Percentiles rank a stretch among this genome's conserved stretches.
These are phyloP conservation scores for Clonostachys sp. DNA, from an alignment of 2,329 filamentous ascomycete genomes.

Conservation along the genomic window DNA sequence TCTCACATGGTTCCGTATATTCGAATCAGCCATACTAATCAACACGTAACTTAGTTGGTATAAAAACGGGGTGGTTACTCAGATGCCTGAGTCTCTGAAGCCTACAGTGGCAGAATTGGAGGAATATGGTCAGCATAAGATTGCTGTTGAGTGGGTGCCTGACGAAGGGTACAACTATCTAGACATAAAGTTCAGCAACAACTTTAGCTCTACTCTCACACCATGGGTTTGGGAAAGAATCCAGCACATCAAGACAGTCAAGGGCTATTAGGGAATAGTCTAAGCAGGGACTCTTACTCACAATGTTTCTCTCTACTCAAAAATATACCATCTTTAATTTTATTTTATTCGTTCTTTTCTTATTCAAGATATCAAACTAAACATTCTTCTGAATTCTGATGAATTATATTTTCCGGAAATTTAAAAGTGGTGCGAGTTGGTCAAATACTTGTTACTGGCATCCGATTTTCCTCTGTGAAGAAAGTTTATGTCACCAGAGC, in stretches of 20 bases:
- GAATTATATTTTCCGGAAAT: too few relatives aligned
- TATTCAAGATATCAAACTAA: too few relatives aligned
- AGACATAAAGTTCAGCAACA: slow-evolving; percentile 15
- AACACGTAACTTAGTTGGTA: slow-evolving; percentile 6
- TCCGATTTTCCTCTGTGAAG: too few relatives aligned
- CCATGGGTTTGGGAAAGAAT: slow-evolving; percentile 10
- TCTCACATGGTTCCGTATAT: neutral
- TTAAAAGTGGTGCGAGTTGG: too few relatives aligned
- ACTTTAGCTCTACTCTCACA: slow-evolving; percentile 13
- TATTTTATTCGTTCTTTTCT: too few relatives aligned
- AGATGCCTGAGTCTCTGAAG: slow-evolving; percentile 6
- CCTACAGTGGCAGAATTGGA: slow-evolving; percentile 4
- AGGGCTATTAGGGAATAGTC: slow-evolving; percentile 1
- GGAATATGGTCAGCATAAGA: slow-evolving; percentile 5
- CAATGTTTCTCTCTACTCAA: too few relatives aligned
- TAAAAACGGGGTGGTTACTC: slow-evolving; percentile 6
- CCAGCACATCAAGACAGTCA: slow-evolving; percentile 6
- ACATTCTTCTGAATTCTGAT: too few relatives aligned
- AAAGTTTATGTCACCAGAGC: too few relatives aligned
- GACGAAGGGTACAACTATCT: slow-evolving; percentile 11
- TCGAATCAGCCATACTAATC: neutral
- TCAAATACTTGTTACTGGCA: too few relatives aligned
- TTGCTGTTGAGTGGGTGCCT: slow-evolving; percentile 10
- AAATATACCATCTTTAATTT: too few relatives aligned
- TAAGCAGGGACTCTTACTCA: too few relatives aligned